Evolutionary conservation across 768 basidiomycete species (phyloP).

Genomic region (Imleria badia): DNA sequence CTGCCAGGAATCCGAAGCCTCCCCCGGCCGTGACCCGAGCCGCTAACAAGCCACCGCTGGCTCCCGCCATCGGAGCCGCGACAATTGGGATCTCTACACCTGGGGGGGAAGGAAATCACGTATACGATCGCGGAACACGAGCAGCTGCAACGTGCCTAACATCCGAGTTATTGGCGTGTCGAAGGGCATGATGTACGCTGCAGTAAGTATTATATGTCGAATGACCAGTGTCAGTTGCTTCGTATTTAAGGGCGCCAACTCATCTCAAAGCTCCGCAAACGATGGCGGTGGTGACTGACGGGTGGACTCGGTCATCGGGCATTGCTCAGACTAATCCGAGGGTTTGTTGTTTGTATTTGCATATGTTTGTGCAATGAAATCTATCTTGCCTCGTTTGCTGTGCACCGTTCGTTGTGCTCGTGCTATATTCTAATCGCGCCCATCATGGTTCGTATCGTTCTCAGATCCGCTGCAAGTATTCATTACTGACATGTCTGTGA

Average conservation of each 20-base stretch:
- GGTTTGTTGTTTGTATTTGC: conserved; percentile 27
- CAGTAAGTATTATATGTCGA: neutral
- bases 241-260: neutral
- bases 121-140: neutral
- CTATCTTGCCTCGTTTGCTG: conserved; percentile 24
- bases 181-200: conserved; percentile 13
- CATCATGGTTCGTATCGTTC: conserved; percentile 53
- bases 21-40: conserved; percentile 65
- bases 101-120: conserved; percentile 23
- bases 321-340: neutral
- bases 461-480: conserved; percentile 5
- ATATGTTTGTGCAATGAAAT: conserved; percentile 29
- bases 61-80: conserved; percentile 69
- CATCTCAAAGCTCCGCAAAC: neutral
- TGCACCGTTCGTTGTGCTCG: conserved; percentile 18
- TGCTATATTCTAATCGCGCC: conserved; percentile 37
- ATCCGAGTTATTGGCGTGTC: conserved; percentile 48
- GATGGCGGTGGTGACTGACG: neutral
- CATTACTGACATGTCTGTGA: conserved; percentile 9
- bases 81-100: conserved; percentile 61
- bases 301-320: neutral
- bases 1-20: conserved; percentile 74
- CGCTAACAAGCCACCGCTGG: conserved; percentile 59
- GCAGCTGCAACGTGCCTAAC: conserved; percentile 40
- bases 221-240: neutral